Conservation (phyloP, 495 filamentous ascomycete species). For the Penicillium diatomitis region DNA sequence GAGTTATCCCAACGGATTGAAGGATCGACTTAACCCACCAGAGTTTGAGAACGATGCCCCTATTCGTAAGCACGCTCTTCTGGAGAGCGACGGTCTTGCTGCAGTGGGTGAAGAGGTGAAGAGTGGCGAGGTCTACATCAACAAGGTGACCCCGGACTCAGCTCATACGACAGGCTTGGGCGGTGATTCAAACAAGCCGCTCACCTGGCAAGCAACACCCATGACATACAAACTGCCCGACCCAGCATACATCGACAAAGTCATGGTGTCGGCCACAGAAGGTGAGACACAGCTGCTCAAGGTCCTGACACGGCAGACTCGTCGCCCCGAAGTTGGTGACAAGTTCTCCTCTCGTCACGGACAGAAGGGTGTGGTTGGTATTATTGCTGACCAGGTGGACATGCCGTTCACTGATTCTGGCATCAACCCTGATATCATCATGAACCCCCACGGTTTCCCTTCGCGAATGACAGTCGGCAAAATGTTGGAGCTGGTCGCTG, state of each 20-base stretch:
- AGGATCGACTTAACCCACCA: conserved; percentile 61
- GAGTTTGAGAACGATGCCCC: conserved; percentile 49
- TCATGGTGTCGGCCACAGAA: conserved; percentile 83
- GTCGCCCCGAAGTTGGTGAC: conserved; percentile 88
- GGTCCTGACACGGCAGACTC: conserved; percentile 84
- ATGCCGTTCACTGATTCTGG: conserved; percentile 93
- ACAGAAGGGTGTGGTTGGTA: conserved; percentile 95
- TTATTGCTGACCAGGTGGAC: conserved; percentile 91
- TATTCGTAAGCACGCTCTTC: conserved; percentile 61
- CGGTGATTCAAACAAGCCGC: conserved; percentile 53
- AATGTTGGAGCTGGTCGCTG: conserved; percentile 88
- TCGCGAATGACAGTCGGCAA: conserved; percentile 99
- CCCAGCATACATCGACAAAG: conserved; percentile 83
- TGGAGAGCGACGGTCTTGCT: conserved; percentile 75
- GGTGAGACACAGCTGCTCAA: conserved; percentile 74
- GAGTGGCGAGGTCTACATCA: conserved; percentile 72
- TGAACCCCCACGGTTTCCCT: conserved; percentile 99
- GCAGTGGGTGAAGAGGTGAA: conserved; percentile 69
- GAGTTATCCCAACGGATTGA: conserved; percentile 70
- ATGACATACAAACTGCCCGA: conserved; percentile 79
- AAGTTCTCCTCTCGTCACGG: conserved; percentile 98
- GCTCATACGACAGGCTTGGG: conserved; percentile 51
- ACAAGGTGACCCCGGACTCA: conserved; percentile 73
- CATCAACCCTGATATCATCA: conserved; percentile 94
- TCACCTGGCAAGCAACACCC: conserved; percentile 51